Conservation (phyloP, 495 filamentous ascomycete species). For the Hyaloscypha hepaticicola region DNA sequence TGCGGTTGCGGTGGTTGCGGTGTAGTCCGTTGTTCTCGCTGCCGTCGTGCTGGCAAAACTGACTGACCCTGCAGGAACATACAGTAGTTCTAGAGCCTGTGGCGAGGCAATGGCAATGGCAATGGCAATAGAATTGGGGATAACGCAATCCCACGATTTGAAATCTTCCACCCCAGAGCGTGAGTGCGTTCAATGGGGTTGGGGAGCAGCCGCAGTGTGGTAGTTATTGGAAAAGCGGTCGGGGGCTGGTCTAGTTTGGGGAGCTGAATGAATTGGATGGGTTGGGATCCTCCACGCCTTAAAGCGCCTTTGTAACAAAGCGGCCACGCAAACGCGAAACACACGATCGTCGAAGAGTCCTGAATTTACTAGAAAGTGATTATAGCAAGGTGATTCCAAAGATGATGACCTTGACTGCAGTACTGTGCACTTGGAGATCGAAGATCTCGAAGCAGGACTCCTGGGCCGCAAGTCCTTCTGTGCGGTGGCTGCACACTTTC, state of each 20-base stretch:
- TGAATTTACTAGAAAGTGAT: background rate
- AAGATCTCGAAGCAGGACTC: background rate
- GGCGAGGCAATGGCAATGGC: background rate
- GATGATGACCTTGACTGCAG: background rate
- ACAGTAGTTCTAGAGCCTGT: background rate
- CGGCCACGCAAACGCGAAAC: conserved; percentile 3
- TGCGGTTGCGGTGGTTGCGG: background rate
- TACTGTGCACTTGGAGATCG: background rate
- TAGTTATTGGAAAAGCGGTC: no score
- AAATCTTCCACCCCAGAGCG: background rate
- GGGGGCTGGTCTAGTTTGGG: background rate
- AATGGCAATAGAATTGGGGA: no score
- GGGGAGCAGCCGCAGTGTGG: background rate
- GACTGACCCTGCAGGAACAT: background rate
- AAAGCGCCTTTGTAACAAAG: conserved; percentile 4
- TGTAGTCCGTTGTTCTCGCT: background rate
- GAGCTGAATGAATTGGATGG: conserved; percentile 1
- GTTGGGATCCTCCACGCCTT: background rate
- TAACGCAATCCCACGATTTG: background rate
- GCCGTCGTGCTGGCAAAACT: background rate
- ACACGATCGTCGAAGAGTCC: background rate
- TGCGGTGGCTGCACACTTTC: background rate
- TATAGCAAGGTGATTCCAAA: background rate
- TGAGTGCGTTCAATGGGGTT: background rate
- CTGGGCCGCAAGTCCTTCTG: background rate